Conservation (phyloP, 1,139 yeast genomes). For the Scheffersomyces quercinus region DNA sequence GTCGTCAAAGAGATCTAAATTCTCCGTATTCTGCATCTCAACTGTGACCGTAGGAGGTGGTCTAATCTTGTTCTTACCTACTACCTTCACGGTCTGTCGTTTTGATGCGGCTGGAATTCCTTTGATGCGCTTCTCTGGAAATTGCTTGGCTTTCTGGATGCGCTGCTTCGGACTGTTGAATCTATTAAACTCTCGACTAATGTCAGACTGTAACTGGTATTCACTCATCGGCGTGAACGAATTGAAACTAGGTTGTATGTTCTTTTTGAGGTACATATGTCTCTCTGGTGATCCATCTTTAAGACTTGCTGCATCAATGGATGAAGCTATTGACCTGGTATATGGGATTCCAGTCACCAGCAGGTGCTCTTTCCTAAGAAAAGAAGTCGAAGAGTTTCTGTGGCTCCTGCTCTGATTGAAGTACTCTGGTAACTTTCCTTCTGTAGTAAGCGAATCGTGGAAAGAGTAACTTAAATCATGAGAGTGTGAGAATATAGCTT, state of each 20-base stretch:
- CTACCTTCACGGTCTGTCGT: conserved; percentile 6
- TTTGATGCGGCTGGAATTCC: neutral
- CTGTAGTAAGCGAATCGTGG: conserved; percentile 12
- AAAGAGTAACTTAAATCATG: conserved; percentile 7
- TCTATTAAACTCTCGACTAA: neutral
- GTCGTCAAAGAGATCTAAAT: conserved; percentile 55
- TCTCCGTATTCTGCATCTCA: conserved; percentile 56
- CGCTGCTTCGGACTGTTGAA: conserved; percentile 1
- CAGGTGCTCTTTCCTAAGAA: conserved; percentile 19
- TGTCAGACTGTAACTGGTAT: conserved; percentile 1
- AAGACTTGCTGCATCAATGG: conserved; percentile 26
- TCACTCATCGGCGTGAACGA: conserved; percentile 2
- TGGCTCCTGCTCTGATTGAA: conserved; percentile 2
- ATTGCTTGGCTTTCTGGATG: neutral
- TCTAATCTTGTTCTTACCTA: conserved; percentile 16
- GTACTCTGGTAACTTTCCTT: conserved; percentile 4
- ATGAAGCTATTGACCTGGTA: conserved; percentile 28
- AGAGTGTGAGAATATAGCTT: conserved; percentile 3
- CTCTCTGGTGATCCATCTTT: conserved; percentile 31
- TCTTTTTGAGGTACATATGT: conserved; percentile 10
- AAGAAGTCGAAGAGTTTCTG: conserved; percentile 23
- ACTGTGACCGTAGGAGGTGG: conserved; percentile 47
- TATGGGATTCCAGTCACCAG: conserved; percentile 8
- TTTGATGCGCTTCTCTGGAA: neutral
- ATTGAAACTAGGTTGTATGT: conserved; percentile 7